Conservation (phyloP, 139 green algal genomes). For the Chlorella sp. region DNA sequence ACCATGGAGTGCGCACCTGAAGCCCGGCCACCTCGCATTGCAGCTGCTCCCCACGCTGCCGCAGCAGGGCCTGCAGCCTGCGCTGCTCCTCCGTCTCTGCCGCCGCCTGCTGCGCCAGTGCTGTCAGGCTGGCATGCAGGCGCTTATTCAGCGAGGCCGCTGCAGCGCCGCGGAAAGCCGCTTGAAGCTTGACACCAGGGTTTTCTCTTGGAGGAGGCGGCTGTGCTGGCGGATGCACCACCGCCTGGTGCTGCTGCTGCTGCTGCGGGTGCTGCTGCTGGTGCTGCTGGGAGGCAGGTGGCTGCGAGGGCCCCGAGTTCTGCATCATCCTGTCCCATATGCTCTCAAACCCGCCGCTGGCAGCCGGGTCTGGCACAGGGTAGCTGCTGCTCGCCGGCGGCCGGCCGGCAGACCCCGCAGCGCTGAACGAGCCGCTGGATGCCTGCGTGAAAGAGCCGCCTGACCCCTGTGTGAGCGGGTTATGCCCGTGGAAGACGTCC, state of each 20-base stretch:
- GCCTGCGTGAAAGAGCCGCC: neutral
- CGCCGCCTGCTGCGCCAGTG: constrained; percentile 35
- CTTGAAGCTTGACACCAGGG: constrained; percentile 39
- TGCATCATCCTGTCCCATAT: neutral
- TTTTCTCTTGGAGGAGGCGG: constrained; percentile 30
- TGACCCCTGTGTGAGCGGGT: neutral
- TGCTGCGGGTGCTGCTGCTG: neutral
- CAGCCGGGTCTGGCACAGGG: neutral
- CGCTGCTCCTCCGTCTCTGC: constrained; percentile 59
- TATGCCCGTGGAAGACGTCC: neutral
- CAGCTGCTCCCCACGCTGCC: constrained; percentile 50
- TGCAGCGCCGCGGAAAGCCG: constrained; percentile 48
- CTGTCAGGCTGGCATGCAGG: constrained; percentile 51
- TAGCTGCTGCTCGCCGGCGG: neutral
- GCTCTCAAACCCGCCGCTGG: neutral
- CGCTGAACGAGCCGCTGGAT: neutral
- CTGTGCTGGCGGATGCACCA: neutral
- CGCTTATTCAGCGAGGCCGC: constrained; percentile 41
- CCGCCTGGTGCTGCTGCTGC: constrained; percentile 4
- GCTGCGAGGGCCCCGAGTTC: neutral
- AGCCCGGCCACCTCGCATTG: constrained; percentile 42
- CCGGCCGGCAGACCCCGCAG: neutral
- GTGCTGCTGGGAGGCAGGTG: neutral
- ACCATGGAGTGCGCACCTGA: constrained; percentile 19
- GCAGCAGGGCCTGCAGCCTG: constrained; percentile 60